Percentiles rank a stretch among this genome's conserved stretches.
phyloP scores from a whole-genome alignment of 129 eudicot species.

The Apium graveolens region DNA sequence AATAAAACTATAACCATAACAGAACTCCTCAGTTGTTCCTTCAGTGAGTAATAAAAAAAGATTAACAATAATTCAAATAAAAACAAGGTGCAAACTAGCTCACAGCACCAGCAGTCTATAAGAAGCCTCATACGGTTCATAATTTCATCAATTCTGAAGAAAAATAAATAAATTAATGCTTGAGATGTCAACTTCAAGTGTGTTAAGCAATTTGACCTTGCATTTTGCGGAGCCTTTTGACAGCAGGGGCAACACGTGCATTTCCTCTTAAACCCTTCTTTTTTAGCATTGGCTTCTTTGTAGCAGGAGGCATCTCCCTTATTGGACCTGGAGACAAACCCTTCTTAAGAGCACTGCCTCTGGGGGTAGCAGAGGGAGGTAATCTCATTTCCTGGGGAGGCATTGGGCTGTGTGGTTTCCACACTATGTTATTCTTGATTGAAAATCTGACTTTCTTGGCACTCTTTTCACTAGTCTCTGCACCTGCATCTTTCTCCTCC shows the following conservation, averaged over 20 bases:
- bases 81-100: slow-evolving; percentile 5
- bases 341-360: slow-evolving; percentile 95
- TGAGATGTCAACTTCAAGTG: slow-evolving; percentile 22
- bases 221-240: slow-evolving; percentile 49
- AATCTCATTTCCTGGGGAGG: slow-evolving; percentile 81
- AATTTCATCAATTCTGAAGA: background rate
- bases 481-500: slow-evolving; percentile 23
- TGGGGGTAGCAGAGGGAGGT: slow-evolving; percentile 86
- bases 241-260: slow-evolving; percentile 44
- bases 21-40: background rate
- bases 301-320: slow-evolving; percentile 51
- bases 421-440: slow-evolving; percentile 83
- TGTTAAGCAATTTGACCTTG: slow-evolving; percentile 31
- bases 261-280: slow-evolving; percentile 52
- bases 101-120: background rate
- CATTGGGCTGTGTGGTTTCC: slow-evolving; percentile 87
- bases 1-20: background rate
- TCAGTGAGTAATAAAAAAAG: background rate
- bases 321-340: slow-evolving; percentile 92
- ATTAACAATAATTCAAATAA: background rate
- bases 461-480: slow-evolving; percentile 58
- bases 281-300: slow-evolving; percentile 42
- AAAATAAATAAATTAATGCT: background rate
- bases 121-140: background rate
- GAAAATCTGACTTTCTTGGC: slow-evolving; percentile 71